These are phyloP conservation scores for Ganoderma leucocontextum DNA, from an alignment of 1,284 basidiomycete species.

Conservation along the genomic window DNA sequence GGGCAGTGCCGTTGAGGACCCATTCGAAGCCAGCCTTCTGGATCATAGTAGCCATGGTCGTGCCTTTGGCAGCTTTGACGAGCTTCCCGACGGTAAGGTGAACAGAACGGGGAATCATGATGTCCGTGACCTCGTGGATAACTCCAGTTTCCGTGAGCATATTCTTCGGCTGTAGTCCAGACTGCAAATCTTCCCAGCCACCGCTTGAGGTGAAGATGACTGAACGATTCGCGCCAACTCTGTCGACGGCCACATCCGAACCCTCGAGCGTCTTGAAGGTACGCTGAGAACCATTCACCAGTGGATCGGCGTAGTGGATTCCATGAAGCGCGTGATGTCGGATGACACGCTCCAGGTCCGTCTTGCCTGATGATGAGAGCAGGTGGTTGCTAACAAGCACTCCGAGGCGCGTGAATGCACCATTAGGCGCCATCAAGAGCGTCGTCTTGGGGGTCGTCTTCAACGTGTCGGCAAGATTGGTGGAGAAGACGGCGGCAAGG, in stretches of 20 bases:
- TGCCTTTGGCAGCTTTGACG: slow-evolving; percentile 85
- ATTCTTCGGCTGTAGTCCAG: slow-evolving; percentile 65
- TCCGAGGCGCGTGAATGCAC: slow-evolving; percentile 89
- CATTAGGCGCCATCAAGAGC: slow-evolving; percentile 89
- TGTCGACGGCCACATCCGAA: slow-evolving; percentile 70
- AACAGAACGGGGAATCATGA: slow-evolving; percentile 90
- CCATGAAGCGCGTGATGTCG: slow-evolving; percentile 85
- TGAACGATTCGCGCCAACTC: slow-evolving; percentile 55
- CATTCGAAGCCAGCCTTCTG: slow-evolving; percentile 87
- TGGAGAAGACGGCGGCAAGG: slow-evolving; percentile 89
- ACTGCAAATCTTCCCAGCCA: slow-evolving; percentile 77
- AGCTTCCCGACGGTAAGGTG: slow-evolving; percentile 90
- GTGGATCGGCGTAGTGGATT: slow-evolving; percentile 76
- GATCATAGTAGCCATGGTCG: slow-evolving; percentile 89
- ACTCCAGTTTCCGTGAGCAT: slow-evolving; percentile 89
- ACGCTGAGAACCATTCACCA: slow-evolving; percentile 70
- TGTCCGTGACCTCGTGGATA: slow-evolving; percentile 89
- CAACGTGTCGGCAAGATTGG: slow-evolving; percentile 77
- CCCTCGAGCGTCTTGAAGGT: slow-evolving; percentile 80
- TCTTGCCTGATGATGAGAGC: slow-evolving; percentile 75
- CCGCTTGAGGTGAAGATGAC: slow-evolving; percentile 70
- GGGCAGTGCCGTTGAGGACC: slow-evolving; percentile 86
- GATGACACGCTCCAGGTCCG: slow-evolving; percentile 85
- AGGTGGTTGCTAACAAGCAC: slow-evolving; percentile 88
- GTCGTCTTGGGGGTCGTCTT: slow-evolving; percentile 78